Conservation (phyloP, 768 basidiomycete genomes). For the Clavulina sp. region DNA sequence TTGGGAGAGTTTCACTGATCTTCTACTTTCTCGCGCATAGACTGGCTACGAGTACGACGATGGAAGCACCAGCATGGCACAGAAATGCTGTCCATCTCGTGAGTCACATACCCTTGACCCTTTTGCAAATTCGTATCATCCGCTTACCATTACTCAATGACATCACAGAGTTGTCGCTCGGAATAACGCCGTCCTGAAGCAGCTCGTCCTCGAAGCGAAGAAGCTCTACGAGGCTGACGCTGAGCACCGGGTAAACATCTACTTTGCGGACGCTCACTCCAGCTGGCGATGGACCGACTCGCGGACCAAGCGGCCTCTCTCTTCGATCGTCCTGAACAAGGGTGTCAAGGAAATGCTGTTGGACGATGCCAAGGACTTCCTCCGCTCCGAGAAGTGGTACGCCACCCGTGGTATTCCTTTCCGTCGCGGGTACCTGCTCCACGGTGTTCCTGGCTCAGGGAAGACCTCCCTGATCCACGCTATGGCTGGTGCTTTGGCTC, state of each 20-base stretch:
- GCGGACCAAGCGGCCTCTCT: slow-evolving; percentile 75
- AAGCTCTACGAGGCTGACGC: slow-evolving; percentile 76
- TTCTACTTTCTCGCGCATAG: neutral
- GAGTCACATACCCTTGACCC: neutral
- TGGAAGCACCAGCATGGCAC: neutral
- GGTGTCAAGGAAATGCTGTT: slow-evolving; percentile 84
- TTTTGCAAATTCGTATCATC: too few species aligned
- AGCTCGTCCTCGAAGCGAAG: slow-evolving; percentile 81
- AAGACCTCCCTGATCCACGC: slow-evolving; percentile 74
- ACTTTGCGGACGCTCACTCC: slow-evolving; percentile 54
- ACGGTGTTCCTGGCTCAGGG: slow-evolving; percentile 43
- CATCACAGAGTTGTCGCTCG: slow-evolving; percentile 59
- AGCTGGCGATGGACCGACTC: slow-evolving; percentile 81
- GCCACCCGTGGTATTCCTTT: slow-evolving; percentile 87
- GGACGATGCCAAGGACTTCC: slow-evolving; percentile 64
- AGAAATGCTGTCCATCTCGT: neutral
- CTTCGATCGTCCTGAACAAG: slow-evolving; percentile 69
- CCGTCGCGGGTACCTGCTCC: slow-evolving; percentile 47
- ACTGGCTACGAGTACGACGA: neutral
- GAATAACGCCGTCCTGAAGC: slow-evolving; percentile 67
- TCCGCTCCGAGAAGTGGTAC: slow-evolving; percentile 47
- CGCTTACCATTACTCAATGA: neutral
- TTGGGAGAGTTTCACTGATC: neutral
- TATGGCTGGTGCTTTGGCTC: slow-evolving; percentile 71
- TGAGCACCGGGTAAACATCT: slow-evolving; percentile 73